Base-by-base conservation (phyloP, 164 flowering plant species). In the Amborella trichopoda region DNA sequence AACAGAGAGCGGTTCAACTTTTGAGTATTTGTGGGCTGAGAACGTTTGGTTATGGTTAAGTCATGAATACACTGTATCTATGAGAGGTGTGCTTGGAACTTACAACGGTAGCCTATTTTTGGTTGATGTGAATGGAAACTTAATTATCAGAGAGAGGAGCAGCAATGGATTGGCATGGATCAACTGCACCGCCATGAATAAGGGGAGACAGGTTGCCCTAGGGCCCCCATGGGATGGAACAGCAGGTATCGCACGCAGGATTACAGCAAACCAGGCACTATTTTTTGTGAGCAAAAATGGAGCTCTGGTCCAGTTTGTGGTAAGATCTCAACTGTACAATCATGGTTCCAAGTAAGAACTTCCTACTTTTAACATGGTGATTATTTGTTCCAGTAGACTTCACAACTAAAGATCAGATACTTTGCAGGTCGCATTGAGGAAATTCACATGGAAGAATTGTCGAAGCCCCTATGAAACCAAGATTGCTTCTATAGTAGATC, bases 371-470 rank as follows among this genome's bases (percentile, higher is more conserved):
- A n/a, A n/a, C n/a, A n/a, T n/a, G n/a, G n/a, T n/a, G n/a, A n/a
- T 48, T 6, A 26, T 33, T 18, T 19, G 36, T 17, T 33, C 40
- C 26, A 19, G 19, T 11, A 24, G 21, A 18, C 14, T 26, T 26
- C 24, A 38, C n/a, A 27, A 40, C 25, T 18, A 36, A 27, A 20
- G 8, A 2, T 26, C 23, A 28, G 26, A 16, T 13, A 8, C 38
- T 41, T 28, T 57, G 28, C 46, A 86, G 89, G 93, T 86, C 20
- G 73, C 79, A 2, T 53, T 66, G 51, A 70, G 84, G 59, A 76
- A 75, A 46, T 86, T 73, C 66, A 72, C 69, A 51, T 87, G 96
- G 96, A 87, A 83, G 66, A 83, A 87, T 54, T 83, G 94, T 62
- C 57, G 52, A 49, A 60, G 56, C 52, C 96, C 94, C 21, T 73